These are phyloP conservation scores for Chytridiales sp. DNA, from an alignment of 371 early-diverging fungal species.

Conservation along the genomic window DNA sequence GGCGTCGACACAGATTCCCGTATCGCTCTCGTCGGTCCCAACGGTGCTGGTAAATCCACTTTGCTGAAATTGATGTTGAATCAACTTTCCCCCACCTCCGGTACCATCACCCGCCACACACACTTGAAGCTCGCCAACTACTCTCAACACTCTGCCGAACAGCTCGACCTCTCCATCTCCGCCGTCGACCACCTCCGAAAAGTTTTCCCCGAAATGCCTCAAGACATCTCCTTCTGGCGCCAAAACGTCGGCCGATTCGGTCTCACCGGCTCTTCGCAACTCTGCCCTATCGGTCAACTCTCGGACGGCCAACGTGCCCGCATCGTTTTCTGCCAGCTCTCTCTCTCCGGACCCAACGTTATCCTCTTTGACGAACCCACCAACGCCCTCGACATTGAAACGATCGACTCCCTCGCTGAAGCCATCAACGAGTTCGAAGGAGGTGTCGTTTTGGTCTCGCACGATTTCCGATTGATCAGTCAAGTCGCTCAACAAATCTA, in stretches of 20 bases:
- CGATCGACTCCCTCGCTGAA: slow-evolving; percentile 95
- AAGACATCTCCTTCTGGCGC: slow-evolving; percentile 82
- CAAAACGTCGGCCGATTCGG: slow-evolving; percentile 91
- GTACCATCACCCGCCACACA: slow-evolving; percentile 85
- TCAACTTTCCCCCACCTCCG: slow-evolving; percentile 79
- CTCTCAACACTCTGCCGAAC: slow-evolving; percentile 97
- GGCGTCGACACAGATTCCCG: slow-evolving; percentile 97
- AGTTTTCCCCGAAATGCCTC: slow-evolving; percentile 75
- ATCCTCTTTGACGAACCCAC: slow-evolving; percentile 98
- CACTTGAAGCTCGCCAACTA: slow-evolving; percentile 94
- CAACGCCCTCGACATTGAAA: slow-evolving; percentile 66
- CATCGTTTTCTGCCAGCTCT: slow-evolving; percentile 94
- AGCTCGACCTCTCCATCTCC: slow-evolving; percentile 80
- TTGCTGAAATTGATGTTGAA: slow-evolving; percentile 90
- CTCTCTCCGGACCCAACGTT: slow-evolving; percentile 86
- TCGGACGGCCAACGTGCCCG: slow-evolving; percentile 95
- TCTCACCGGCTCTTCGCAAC: slow-evolving; percentile 89
- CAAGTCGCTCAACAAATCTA: slow-evolving; percentile 95
- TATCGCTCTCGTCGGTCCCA: slow-evolving; percentile 85
- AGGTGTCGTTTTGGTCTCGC: slow-evolving; percentile 97
- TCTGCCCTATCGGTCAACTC: slow-evolving; percentile 81
- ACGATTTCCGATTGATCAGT: slow-evolving; percentile 97
- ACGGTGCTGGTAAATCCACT: slow-evolving; percentile 93
- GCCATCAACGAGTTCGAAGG: slow-evolving; percentile 95
- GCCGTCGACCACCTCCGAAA: slow-evolving; percentile 92